Percentiles rank a stretch among this genome's conserved stretches.
phyloP scores from a whole-genome alignment of 2,329 filamentous ascomycete genomes.

The Paraphoma sp. region DNA sequence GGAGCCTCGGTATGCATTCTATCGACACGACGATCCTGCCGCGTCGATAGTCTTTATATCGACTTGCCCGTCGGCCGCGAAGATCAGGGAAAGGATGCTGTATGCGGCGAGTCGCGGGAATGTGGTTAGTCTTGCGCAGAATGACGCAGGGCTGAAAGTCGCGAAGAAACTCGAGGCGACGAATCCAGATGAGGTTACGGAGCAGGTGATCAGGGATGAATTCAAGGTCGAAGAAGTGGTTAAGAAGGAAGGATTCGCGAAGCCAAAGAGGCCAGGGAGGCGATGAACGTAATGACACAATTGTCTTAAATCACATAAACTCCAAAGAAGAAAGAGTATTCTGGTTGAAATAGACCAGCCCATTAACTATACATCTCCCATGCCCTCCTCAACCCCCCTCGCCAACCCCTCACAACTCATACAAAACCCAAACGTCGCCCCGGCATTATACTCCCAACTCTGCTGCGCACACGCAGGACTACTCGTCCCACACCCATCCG shows the following conservation, averaged over 20 bases:
- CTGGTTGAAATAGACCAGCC: neutral
- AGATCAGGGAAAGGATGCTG: conserved; percentile 85
- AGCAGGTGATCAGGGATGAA: conserved; percentile 68
- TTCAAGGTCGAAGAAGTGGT: conserved; percentile 73
- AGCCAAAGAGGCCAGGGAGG: conserved; percentile 80
- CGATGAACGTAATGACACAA: conserved; percentile 33
- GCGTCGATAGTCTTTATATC: conserved; percentile 77
- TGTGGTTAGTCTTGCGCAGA: conserved; percentile 70
- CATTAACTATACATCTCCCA: neutral
- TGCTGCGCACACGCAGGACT: conserved; percentile 48
- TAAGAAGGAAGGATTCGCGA: conserved; percentile 73
- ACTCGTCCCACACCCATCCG: conserved; percentile 51
- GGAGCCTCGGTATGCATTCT: conserved; percentile 81
- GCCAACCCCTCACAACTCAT: conserved; percentile 44
- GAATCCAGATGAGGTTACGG: conserved; percentile 73
- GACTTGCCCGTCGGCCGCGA: conserved; percentile 74
- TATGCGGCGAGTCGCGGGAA: conserved; percentile 70
- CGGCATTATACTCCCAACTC: conserved; percentile 50
- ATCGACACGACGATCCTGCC: conserved; percentile 67
- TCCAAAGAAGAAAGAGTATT: neutral
- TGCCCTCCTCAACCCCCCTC: conserved; percentile 20
- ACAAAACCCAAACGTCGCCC: conserved; percentile 51
- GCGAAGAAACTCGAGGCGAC: conserved; percentile 73
- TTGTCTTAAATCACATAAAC: neutral
- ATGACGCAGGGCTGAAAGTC: conserved; percentile 68